phyloP scores from a whole-genome alignment of 371 early-diverging fungal genomes.

The Mortierella sp. region DNA sequence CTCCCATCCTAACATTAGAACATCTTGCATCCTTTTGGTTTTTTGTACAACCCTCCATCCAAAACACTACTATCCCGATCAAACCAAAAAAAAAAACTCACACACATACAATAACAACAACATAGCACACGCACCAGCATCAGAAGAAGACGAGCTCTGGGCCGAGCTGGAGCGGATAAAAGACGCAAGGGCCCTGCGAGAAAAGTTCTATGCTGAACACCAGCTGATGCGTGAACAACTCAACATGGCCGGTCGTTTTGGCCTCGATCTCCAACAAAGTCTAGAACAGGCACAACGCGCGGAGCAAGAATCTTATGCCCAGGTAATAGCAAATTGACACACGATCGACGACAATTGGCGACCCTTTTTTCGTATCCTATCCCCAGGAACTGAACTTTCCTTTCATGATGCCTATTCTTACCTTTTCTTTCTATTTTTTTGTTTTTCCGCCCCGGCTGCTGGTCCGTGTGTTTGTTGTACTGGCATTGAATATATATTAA shows the following conservation, averaged over 20 bases:
- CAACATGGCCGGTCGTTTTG: conserved; percentile 74
- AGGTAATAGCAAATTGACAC: conserved; percentile 19
- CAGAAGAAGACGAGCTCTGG: conserved; percentile 52
- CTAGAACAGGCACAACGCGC: conserved; percentile 50
- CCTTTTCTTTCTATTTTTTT: not conserved
- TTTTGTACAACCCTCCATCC: not conserved
- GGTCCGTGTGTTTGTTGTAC: not conserved
- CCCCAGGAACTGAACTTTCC: not conserved
- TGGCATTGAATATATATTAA: not conserved
- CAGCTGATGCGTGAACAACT: conserved; percentile 62
- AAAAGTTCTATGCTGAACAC: conserved; percentile 43
- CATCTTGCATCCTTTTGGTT: not conserved
- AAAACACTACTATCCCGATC: not conserved
- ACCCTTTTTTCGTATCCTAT: conserved; percentile 8
- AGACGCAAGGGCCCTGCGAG: conserved; percentile 29
- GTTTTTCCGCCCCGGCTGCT: not conserved
- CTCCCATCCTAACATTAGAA: conserved; percentile 11
- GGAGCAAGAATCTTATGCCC: conserved; percentile 55
- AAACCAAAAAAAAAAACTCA: not conserved
- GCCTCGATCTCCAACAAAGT: conserved; percentile 69
- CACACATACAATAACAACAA: not conserved
- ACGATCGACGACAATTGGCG: not conserved
- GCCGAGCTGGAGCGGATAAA: conserved; percentile 37
- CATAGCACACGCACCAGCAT: conserved; percentile 22
- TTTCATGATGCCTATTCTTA: not conserved